Base-by-base conservation (phyloP, 768 basidiomycete species). In the Rhizopogon vulgaris region DNA sequence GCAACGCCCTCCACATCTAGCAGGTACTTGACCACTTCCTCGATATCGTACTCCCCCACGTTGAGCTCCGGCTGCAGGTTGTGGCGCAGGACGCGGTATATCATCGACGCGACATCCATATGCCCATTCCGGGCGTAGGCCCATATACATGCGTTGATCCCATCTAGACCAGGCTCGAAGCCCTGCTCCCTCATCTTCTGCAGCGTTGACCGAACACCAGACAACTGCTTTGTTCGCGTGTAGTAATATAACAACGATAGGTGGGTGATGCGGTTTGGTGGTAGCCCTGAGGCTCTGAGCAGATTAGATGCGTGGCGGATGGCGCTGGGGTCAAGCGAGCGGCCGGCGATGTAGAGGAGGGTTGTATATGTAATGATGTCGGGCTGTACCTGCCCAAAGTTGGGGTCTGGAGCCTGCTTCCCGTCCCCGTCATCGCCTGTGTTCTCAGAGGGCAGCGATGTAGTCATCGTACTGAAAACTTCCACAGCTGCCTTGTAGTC, bases 341-440 rank as follows among this genome's bases (percentile, higher is more conserved):
- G 73, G 28, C 74, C 73, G 5, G 88, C 90, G 41, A 85, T 76
- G 50, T 74, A 70, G 52, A 90, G 70, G 51, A 92, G 72, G 1
- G 80, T 83, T 36, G 82, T 85, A 62, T 85, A 82, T 12, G 90
- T 87, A 60, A 76, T 69, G 47, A 87, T 78, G 59, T 90, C 83
- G 39, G 90, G 87, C 22, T 18, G 49, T 45, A 25, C 28, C 22
- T n/a, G 9, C 14, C 30, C 12, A 9, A 34, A 24, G 15, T 10
- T 14, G 14, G 18, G 32, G 28, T 40, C 51, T 27, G 41, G 51
- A 27, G 56, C 57, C 17, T 56, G 49, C 17, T 34, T 45, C 36
- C 53, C 55, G 7, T 59, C 56, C 36, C 53, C 55, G 7, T 59
- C 56, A 17, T 78, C 78, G 8, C 79, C 79, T 4, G 73, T 53